Evolutionary conservation across 495 filamentous ascomycete genomes (phyloP), one percentile per base, ranked within the genome.

Genomic region (Emericellopsis terricola): DNA sequence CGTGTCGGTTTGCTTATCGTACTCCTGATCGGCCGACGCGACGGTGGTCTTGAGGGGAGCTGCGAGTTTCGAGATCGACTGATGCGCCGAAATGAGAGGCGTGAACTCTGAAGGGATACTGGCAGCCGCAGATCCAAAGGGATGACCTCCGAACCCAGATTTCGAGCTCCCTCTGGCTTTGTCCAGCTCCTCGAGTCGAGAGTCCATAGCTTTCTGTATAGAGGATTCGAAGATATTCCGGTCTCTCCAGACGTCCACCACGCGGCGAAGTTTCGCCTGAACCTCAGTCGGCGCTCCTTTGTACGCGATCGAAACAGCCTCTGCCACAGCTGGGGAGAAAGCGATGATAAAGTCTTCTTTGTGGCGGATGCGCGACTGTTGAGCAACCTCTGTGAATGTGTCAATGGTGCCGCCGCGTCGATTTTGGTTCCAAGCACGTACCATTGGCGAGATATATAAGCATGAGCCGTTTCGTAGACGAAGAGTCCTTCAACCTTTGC

Each of bases 361-460:
- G 29, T 73, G 71, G 28, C 85, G 78, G 15, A 77, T 82, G 49
- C 87, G 91, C 8, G 85, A 92, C 49, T 94, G 87, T 48, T 99
- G 89, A 15, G 78, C 76, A 28, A 99, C 82, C 62, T 99, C 89
- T 92, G 51, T 37, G 1, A 26, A 19, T 11, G 17, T 21, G 24
- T 33, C 17, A 33, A 20, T 16, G 15, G 8, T 21, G 9, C 9
- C 9, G 18, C 15, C 15, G 9, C 9, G 2, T 17, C 15, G 15
- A 17, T 10, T 19, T 9, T 16, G 9, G 14, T 11, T 2, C n/a
- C 23, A 18, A n/a, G 14, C 15, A 46, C 63, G 40, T 60, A 91
- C 83, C 84, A 59, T 99, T 99, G 31, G 85, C 86, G 26, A 99
- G 73, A 51, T 96, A 96, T 31, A 99, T 72, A 43, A 96, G 68